Percentiles rank a stretch among this genome's conserved stretches.
phyloP scores from a whole-genome alignment of 805 yeast species.

The Kodamaea jinghongensis region DNA sequence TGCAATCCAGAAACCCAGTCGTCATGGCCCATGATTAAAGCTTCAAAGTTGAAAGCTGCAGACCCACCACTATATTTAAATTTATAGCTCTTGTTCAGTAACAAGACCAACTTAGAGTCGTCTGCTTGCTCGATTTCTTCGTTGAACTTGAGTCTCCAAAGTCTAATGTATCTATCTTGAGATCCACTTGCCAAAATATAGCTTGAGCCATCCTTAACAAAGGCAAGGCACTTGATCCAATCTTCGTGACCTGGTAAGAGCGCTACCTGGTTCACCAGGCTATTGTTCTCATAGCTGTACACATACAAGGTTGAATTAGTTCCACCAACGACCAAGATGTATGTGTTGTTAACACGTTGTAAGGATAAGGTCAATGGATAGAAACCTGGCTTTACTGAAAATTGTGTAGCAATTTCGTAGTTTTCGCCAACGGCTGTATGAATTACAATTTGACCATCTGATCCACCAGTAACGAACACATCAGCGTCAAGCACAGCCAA shows the following conservation, averaged over 20 bases:
- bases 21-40: conserved; percentile 95
- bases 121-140: conserved; percentile 44
- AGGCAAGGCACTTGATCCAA: conserved; percentile 80
- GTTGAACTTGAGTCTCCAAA: conserved; percentile 74
- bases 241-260: conserved; percentile 88
- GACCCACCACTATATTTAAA: conserved; percentile 40
- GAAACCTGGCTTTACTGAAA: conserved; percentile 46
- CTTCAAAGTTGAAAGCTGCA: conserved; percentile 77
- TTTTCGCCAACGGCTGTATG: conserved; percentile 41
- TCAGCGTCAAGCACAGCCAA: conserved; percentile 40
- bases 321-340: conserved; percentile 69
- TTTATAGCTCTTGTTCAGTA: conserved; percentile 72
- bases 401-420: conserved; percentile 24
- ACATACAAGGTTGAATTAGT: conserved; percentile 55
- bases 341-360: conserved; percentile 33
- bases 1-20: conserved; percentile 89
- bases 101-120: conserved; percentile 47
- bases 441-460: conserved; percentile 55
- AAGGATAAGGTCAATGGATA: conserved; percentile 42
- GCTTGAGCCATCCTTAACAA: conserved; percentile 51
- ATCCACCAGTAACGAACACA: conserved; percentile 58
- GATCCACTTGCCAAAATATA: conserved; percentile 83
- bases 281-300: conserved; percentile 42
- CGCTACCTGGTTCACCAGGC: conserved; percentile 41
- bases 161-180: conserved; percentile 86